Percentiles rank a stretch among this genome's conserved stretches.
Evolutionary conservation across 169 alveolate genomes (phyloP).

Genomic region (Cryptosporidium baileyi): DNA sequence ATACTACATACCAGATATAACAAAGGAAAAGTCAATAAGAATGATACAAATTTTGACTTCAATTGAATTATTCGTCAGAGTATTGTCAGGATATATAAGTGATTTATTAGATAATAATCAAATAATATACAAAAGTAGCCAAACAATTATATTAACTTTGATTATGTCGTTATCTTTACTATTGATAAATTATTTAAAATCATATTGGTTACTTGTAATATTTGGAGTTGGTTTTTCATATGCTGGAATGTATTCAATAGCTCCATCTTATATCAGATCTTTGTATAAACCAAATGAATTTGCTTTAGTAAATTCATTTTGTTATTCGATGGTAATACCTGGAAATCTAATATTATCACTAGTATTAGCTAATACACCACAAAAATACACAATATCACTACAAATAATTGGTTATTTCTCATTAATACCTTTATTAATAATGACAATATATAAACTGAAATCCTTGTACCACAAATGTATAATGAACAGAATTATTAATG

Average conservation of each 20-base stretch:
- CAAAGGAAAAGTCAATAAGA: constrained; percentile 30
- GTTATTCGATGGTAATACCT: constrained; percentile 65
- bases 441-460: constrained; percentile 24
- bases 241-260: constrained; percentile 49
- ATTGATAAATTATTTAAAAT: constrained; percentile 21
- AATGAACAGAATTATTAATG: background rate
- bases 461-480: background rate
- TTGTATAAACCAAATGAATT: constrained; percentile 29
- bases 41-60: constrained; percentile 42
- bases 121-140: constrained; percentile 38
- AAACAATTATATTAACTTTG: constrained; percentile 38
- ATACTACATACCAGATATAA: constrained; percentile 43
- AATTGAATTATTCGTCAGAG: constrained; percentile 52
- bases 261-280: constrained; percentile 55
- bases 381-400: constrained; percentile 44
- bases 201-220: constrained; percentile 30
- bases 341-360: constrained; percentile 45
- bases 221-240: constrained; percentile 66
- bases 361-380: constrained; percentile 58
- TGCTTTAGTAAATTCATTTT: constrained; percentile 55
- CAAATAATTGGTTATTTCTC: constrained; percentile 45
- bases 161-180: constrained; percentile 37
- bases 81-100: constrained; percentile 28
- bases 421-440: constrained; percentile 5
- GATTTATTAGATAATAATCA: constrained; percentile 45